Evolutionary conservation across 768 basidiomycete genomes (phyloP), one percentile per base, ranked within the genome.

Genomic region (Tylopilus plumbeoviolaceoides): DNA sequence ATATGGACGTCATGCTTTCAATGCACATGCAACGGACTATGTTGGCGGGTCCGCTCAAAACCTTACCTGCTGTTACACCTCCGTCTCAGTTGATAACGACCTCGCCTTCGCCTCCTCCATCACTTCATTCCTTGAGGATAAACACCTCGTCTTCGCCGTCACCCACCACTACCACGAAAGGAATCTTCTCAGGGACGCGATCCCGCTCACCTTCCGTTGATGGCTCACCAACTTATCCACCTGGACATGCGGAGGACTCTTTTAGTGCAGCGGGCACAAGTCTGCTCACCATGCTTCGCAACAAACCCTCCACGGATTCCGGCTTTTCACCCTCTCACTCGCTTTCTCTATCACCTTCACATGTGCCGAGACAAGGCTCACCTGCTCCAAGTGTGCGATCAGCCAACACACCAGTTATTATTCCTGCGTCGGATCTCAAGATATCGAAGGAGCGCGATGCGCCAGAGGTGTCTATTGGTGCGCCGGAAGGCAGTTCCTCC

Each of bases 1-100:
- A 91, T 62, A 80, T 91, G 73, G 89, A 91, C 63, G 89, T 90
- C 44, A 87, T 89, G 80, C 75, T 91, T 33, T 85, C 86, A 28
- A 88, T 91, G 76, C 83, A 84, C 44, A 75, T 81, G 30, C 86
- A 88, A 59, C 82, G 79, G n/a, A 48, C 72, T 75, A 57, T 72
- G 73, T 27, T 73, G 73, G 25, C 67, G 68, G 48, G 66, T 39
- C 49, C 56, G 39, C 42, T 41, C 25, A 56, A 59, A 47, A 31
- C 50, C 20, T 59, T 51, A 21, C 41, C 47, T 48, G 45, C 53
- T 20, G 50, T 44, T 20, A 50, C 47, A 31, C 40, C 50, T 51
- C 44, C 59, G 43, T 42, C 54, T 8, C 64, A 59, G n/a, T 35
- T 55, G 11, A 46, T 47, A 15, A 55, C 70, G 12, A 56, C 65